phyloP scores from a whole-genome alignment of 1,284 basidiomycete genomes.

The Bondarzewia mesenterica region DNA sequence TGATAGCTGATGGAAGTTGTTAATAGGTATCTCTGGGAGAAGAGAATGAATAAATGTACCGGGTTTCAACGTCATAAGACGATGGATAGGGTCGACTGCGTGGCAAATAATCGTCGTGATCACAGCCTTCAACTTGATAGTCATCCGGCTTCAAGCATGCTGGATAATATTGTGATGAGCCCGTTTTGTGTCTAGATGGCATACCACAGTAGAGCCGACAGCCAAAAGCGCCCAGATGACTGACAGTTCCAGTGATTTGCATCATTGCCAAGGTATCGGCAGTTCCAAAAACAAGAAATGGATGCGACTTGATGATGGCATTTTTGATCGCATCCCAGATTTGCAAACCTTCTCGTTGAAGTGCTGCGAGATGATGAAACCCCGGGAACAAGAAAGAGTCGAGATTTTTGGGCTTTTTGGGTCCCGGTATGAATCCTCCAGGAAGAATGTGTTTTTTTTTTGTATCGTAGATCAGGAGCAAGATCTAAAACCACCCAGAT shows the following conservation, averaged over 20 bases:
- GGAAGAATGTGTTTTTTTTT: conserved; percentile 18
- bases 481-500: conserved; percentile 13
- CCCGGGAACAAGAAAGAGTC: conserved; percentile 29
- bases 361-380: conserved; percentile 18
- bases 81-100: too few species aligned
- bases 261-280: conserved; percentile 19
- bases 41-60: too few species aligned
- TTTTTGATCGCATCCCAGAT: conserved; percentile 19
- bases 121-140: conserved; percentile 17
- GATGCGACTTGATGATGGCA: conserved; percentile 6
- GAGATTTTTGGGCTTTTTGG: conserved; percentile 25
- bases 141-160: conserved; percentile 21
- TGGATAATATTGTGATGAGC: conserved; percentile 24
- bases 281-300: conserved; percentile 12
- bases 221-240: conserved; percentile 24
- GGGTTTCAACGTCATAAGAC: too few species aligned
- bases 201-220: conserved; percentile 26
- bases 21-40: too few species aligned
- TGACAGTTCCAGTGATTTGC: conserved; percentile 24
- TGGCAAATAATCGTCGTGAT: conserved; percentile 19
- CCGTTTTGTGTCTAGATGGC: conserved; percentile 23
- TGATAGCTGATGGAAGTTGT: too few species aligned
- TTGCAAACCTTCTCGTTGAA: conserved; percentile 14
- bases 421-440: conserved; percentile 24
- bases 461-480: conserved; percentile 10